Percentiles rank a stretch among this genome's conserved stretches.
These are phyloP conservation scores for Geopyxis carbonaria DNA, from an alignment of 495 filamentous ascomycete species.

Conservation along the genomic window DNA sequence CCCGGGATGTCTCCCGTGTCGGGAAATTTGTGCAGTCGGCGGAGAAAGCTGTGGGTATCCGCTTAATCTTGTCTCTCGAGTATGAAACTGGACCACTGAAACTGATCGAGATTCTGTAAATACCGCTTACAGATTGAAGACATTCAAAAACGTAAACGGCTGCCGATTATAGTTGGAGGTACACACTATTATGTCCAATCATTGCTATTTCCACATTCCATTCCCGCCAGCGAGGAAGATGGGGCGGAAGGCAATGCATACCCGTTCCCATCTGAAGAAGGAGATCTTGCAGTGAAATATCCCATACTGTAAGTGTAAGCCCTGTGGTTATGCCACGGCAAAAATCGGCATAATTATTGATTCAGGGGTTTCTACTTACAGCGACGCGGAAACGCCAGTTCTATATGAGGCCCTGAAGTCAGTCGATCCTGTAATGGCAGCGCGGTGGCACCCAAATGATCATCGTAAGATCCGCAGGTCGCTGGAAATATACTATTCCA, in stretches of 20 bases:
- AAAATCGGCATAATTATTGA: neutral
- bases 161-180: constrained; percentile 86
- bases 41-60: constrained; percentile 30
- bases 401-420: constrained; percentile 54
- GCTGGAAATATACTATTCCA: constrained; percentile 71
- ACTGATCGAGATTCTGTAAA: too few relatives aligned
- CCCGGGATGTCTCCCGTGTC: constrained; percentile 65
- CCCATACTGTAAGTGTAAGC: constrained; percentile 43
- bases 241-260: constrained; percentile 19
- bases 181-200: constrained; percentile 89
- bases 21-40: constrained; percentile 55
- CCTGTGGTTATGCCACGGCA: neutral
- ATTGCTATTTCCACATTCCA: constrained; percentile 54
- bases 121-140: constrained; percentile 44
- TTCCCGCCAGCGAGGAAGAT: constrained; percentile 24
- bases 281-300: constrained; percentile 33
- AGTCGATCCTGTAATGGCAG: constrained; percentile 80
- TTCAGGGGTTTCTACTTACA: constrained; percentile 1
- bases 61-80: constrained; percentile 4
- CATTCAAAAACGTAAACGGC: constrained; percentile 53
- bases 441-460: constrained; percentile 87
- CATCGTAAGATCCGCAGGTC: constrained; percentile 75
- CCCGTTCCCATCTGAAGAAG: constrained; percentile 4
- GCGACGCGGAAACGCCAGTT: constrained; percentile 43
- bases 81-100: too few relatives aligned